phyloP scores from a whole-genome alignment of 2,329 filamentous ascomycete genomes.

The Talaromyces sp. region DNA sequence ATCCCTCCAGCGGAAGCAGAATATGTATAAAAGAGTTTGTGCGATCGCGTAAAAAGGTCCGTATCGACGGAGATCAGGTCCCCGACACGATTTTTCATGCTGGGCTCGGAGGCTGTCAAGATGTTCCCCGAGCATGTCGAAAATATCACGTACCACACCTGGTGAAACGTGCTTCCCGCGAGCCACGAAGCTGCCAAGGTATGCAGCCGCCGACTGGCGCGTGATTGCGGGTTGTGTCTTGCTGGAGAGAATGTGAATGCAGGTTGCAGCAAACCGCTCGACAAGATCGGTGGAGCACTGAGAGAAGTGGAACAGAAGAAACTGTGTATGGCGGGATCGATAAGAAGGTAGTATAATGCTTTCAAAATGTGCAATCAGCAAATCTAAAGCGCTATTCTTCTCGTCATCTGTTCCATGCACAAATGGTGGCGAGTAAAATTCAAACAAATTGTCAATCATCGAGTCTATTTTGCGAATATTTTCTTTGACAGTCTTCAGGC shows the following conservation, averaged over 20 bases:
- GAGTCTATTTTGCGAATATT: conserved; percentile 88
- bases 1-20: conserved; percentile 97
- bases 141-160: conserved; percentile 73
- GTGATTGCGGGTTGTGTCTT: conserved; percentile 63
- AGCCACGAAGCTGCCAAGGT: conserved; percentile 90
- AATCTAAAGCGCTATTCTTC: conserved; percentile 67
- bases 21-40: conserved; percentile 90
- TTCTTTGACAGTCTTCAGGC: conserved; percentile 65
- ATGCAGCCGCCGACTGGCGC: conserved; percentile 80
- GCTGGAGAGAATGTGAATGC: conserved; percentile 67
- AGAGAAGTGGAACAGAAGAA: conserved; percentile 91
- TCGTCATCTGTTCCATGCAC: conserved; percentile 60
- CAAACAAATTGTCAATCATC: conserved; percentile 82
- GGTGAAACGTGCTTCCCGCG: conserved; percentile 76
- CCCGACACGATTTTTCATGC: conserved; percentile 68
- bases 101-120: conserved; percentile 67
- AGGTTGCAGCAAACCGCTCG: conserved; percentile 74
- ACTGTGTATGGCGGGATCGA: conserved; percentile 88
- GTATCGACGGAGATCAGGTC: conserved; percentile 79
- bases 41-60: conserved; percentile 78
- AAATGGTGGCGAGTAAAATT: conserved; percentile 71
- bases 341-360: conserved; percentile 85
- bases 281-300: conserved; percentile 73
- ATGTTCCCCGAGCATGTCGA: conserved; percentile 70
- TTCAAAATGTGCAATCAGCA: conserved; percentile 78